phyloP scores from a whole-genome alignment of 768 basidiomycete genomes.

The Termitomyces sp. region DNA sequence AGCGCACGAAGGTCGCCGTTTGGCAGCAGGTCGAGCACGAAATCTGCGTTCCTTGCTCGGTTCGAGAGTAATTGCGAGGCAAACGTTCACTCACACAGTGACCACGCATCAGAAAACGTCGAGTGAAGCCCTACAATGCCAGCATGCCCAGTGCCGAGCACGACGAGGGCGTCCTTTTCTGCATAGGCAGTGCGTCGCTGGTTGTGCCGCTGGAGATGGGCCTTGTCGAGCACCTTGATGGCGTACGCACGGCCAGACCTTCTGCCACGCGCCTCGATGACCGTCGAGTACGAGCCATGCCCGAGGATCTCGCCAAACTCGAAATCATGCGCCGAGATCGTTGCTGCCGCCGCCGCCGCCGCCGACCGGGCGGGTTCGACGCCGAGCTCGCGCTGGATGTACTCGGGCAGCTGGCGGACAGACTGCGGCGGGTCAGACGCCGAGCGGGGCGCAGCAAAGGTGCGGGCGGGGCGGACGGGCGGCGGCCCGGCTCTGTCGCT shows the following conservation, averaged over 20 bases:
- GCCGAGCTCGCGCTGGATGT: slow-evolving; percentile 55
- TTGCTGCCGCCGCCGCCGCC: not conserved
- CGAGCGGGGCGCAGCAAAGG: slow-evolving; percentile 63
- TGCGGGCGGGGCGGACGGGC: slow-evolving; percentile 51
- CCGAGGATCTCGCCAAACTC: slow-evolving; percentile 70
- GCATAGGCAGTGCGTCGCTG: slow-evolving; percentile 70
- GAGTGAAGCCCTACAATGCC: slow-evolving; percentile 79
- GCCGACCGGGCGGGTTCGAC: slow-evolving; percentile 9
- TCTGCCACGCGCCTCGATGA: slow-evolving; percentile 51
- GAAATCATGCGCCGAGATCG: slow-evolving; percentile 58
- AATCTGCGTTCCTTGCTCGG: slow-evolving; percentile 39
- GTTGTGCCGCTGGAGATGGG: slow-evolving; percentile 70
- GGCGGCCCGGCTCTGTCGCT: slow-evolving; percentile 23
- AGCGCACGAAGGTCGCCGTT: slow-evolving; percentile 77
- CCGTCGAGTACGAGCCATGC: slow-evolving; percentile 80
- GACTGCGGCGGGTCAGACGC: slow-evolving; percentile 21
- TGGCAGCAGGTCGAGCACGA: slow-evolving; percentile 68
- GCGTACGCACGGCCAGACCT: slow-evolving; percentile 61
- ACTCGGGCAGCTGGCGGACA: slow-evolving; percentile 31
- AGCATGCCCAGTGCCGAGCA: slow-evolving; percentile 71
- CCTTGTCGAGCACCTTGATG: slow-evolving; percentile 77
- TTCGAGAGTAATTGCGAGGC: not conserved
- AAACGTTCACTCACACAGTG: slow-evolving; percentile 58
- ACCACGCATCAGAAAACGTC: slow-evolving; percentile 82
- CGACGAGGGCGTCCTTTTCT: slow-evolving; percentile 74